Evolutionary conservation across 2,329 filamentous ascomycete genomes (phyloP).

Genomic region (Dothidotthia symphoricarpi): DNA sequence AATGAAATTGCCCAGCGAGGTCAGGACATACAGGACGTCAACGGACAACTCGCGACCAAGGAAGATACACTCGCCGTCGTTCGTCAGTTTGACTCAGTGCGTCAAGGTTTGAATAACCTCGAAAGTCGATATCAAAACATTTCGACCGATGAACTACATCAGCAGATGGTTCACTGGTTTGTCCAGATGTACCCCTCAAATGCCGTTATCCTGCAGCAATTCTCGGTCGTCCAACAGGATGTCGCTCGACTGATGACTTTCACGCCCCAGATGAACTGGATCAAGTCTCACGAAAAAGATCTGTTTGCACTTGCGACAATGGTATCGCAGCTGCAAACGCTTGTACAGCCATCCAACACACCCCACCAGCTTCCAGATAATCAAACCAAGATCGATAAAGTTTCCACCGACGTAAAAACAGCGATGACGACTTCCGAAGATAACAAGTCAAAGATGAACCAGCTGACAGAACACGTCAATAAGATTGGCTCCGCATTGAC

Average conservation of each 20-base stretch:
- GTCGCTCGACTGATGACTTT: constrained; percentile 4
- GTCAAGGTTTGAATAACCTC: constrained; percentile 10
- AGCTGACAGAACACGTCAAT: background rate
- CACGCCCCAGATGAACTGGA: constrained; percentile 1
- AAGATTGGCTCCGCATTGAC: background rate
- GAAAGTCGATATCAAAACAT: constrained; percentile 30
- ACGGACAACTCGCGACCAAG: constrained; percentile 2
- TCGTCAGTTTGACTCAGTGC: constrained; percentile 5
- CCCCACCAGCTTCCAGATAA: too few species aligned
- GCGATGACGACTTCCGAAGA: background rate
- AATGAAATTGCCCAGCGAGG: background rate
- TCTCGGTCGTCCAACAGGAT: constrained; percentile 5
- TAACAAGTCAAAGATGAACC: background rate
- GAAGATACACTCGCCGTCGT: constrained; percentile 2
- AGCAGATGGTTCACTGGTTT: constrained; percentile 26
- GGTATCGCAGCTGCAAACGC: constrained; percentile 3
- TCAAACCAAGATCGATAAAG: background rate
- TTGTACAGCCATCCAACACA: constrained; percentile 1
- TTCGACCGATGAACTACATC: constrained; percentile 19
- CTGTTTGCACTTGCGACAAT: constrained; percentile 1
- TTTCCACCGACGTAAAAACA: background rate
- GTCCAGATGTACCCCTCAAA: constrained; percentile 16
- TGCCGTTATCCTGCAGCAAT: constrained; percentile 4
- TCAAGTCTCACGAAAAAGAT: constrained; percentile 1
- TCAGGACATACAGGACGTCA: background rate